Percentiles rank a stretch among this genome's conserved stretches.
Conservation (phyloP, 495 filamentous ascomycete species). For the Neurospora intermedia region DNA sequence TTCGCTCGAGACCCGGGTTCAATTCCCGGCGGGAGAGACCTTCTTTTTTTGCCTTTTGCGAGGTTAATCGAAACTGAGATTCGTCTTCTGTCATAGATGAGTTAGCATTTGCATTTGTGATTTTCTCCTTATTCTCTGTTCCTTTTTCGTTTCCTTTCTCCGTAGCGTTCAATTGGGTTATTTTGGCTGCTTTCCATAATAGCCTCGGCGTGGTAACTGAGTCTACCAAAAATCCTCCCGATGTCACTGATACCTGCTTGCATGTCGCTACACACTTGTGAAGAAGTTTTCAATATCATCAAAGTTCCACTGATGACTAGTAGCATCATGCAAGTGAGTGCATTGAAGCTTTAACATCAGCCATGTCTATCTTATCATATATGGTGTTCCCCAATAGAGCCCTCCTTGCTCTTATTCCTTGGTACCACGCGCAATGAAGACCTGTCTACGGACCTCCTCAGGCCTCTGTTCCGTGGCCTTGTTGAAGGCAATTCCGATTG, state of each 20-base stretch:
- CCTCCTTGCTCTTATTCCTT: slow-evolving; percentile 8
- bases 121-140: not conserved
- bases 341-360: not conserved
- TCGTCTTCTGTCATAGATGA: no score
- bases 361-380: not conserved
- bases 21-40: not conserved
- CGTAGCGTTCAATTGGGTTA: not conserved
- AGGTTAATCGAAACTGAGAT: not conserved
- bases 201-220: not conserved
- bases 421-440: slow-evolving; percentile 19
- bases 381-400: not conserved
- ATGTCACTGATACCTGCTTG: not conserved
- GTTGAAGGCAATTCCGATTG: slow-evolving; percentile 23
- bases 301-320: not conserved
- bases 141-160: not conserved
- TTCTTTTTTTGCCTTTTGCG: not conserved
- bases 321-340: not conserved
- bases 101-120: not conserved
- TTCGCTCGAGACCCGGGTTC: not conserved
- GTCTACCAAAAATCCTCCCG: not conserved
- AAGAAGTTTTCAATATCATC: not conserved
- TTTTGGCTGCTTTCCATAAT: not conserved
- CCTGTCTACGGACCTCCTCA: slow-evolving; percentile 7
- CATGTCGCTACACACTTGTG: not conserved
- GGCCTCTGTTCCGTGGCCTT: not conserved